phyloP scores from a whole-genome alignment of 352 stramenopile genomes.

The Pythium rishiriense region DNA sequence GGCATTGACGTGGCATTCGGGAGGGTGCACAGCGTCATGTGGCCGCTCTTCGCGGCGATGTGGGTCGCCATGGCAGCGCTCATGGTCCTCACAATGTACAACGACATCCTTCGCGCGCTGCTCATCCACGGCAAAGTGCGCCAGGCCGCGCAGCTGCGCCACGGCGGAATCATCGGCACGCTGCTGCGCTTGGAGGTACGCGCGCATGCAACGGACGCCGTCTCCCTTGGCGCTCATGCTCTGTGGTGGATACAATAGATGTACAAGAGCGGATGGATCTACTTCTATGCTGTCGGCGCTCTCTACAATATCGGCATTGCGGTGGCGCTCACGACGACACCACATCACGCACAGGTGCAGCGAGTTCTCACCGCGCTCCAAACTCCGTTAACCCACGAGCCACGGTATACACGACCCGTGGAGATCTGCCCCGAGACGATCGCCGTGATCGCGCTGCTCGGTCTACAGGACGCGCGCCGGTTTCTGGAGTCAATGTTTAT shows the following conservation, averaged over 20 bases:
- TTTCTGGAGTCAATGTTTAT: constrained; percentile 63
- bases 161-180: not conserved
- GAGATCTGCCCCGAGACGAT: constrained; percentile 42
- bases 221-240: not conserved
- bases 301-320: constrained; percentile 42
- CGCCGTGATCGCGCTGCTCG: constrained; percentile 50
- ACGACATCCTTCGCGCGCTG: constrained; percentile 18
- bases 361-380: constrained; percentile 38
- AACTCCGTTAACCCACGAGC: not conserved
- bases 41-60: constrained; percentile 11
- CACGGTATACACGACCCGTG: constrained; percentile 6
- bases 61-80: constrained; percentile 17
- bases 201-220: not conserved
- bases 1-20: too few relatives aligned
- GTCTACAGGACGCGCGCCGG: constrained; percentile 49
- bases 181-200: constrained; percentile 26
- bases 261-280: constrained; percentile 64
- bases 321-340: constrained; percentile 32
- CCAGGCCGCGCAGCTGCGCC: constrained; percentile 2
- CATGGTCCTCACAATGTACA: constrained; percentile 21
- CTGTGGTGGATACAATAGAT: constrained; percentile 10
- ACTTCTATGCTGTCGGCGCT: constrained; percentile 69
- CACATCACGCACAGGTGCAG: constrained; percentile 38
- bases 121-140: constrained; percentile 29
- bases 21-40: constrained; percentile 11